Evolutionary conservation across 2,329 filamentous ascomycete genomes (phyloP).

Genomic region (Colletotrichum cordylinicola): DNA sequence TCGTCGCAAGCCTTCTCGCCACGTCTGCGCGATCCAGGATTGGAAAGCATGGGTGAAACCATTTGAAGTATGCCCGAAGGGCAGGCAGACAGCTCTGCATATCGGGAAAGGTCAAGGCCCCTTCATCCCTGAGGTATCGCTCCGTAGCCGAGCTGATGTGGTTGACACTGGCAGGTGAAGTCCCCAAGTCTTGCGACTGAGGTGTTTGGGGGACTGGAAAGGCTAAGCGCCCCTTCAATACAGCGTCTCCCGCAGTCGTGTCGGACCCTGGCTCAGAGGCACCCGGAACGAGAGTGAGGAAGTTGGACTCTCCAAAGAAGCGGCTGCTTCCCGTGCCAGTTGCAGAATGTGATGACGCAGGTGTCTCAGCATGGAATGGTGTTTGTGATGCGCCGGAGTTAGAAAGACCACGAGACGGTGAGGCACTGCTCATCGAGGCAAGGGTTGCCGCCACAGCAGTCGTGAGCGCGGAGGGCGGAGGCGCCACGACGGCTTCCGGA

Average conservation of each 20-base stretch:
- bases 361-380: conserved; percentile 11
- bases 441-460: conserved; percentile 3
- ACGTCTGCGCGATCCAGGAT: conserved; percentile 54
- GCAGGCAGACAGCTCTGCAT: conserved; percentile 24
- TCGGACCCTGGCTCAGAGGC: not conserved
- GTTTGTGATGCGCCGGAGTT: not conserved
- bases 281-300: conserved; percentile 36
- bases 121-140: conserved; percentile 25
- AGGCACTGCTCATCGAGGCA: conserved; percentile 2
- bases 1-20: conserved; percentile 40
- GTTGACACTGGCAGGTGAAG: conserved; percentile 6
- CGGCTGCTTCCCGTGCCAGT: conserved; percentile 18
- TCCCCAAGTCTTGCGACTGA: not conserved
- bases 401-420: conserved; percentile 9
- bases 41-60: conserved; percentile 63
- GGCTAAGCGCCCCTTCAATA: conserved; percentile 19
- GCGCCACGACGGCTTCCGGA: not conserved
- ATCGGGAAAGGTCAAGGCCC: conserved; percentile 25
- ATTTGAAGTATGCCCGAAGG: conserved; percentile 58
- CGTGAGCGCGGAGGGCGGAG: not conserved
- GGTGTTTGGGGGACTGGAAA: conserved; percentile 21
- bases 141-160: conserved; percentile 24
- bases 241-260: not conserved
- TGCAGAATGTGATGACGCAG: not conserved
- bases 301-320: conserved; percentile 45